Percentiles rank a stretch among this genome's conserved stretches.
These are phyloP conservation scores for Parastagonospora nodorum DNA, from an alignment of 2,329 filamentous ascomycete genomes.

Conservation along the genomic window DNA sequence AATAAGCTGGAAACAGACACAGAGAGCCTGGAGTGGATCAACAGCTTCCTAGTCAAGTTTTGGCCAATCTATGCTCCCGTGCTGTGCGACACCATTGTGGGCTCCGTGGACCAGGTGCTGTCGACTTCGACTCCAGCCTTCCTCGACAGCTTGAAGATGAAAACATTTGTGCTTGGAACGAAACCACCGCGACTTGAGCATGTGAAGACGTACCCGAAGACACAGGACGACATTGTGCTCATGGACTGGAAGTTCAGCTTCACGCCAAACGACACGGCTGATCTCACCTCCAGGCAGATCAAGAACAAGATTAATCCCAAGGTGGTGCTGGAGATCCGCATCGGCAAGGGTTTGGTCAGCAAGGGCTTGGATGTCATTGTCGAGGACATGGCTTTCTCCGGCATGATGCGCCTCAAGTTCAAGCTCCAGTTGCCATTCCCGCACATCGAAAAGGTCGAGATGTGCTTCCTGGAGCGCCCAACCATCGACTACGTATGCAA, in stretches of 20 bases:
- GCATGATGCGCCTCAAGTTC: conserved; percentile 94
- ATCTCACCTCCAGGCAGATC: conserved; percentile 87
- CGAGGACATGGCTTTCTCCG: conserved; percentile 95
- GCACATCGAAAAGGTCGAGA: conserved; percentile 91
- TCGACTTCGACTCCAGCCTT: conserved; percentile 91
- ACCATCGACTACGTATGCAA: conserved; percentile 98
- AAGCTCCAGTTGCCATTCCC: conserved; percentile 97
- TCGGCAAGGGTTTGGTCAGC: conserved; percentile 96
- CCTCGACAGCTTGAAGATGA: conserved; percentile 89
- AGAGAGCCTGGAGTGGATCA: conserved; percentile 98
- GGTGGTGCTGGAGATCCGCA: conserved; percentile 88
- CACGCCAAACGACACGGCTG: conserved; percentile 89
- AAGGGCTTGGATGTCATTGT: conserved; percentile 98
- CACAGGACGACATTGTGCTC: conserved; percentile 90
- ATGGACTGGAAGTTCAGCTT: conserved; percentile 99
- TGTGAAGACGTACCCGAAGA: conserved; percentile 96
- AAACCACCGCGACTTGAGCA: conserved; percentile 97
- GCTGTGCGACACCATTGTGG: conserved; percentile 87
- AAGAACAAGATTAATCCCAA: conserved; percentile 98
- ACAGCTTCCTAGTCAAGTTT: conserved; percentile 97
- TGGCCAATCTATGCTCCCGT: conserved; percentile 99
- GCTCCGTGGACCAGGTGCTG: conserved; percentile 92
- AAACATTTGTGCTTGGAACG: conserved; percentile 89
- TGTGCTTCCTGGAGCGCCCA: conserved; percentile 89
- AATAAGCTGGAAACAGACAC: conserved; percentile 85